Base-by-base conservation (phyloP, 208 protist species). In the Leishmania tarentolae region DNA sequence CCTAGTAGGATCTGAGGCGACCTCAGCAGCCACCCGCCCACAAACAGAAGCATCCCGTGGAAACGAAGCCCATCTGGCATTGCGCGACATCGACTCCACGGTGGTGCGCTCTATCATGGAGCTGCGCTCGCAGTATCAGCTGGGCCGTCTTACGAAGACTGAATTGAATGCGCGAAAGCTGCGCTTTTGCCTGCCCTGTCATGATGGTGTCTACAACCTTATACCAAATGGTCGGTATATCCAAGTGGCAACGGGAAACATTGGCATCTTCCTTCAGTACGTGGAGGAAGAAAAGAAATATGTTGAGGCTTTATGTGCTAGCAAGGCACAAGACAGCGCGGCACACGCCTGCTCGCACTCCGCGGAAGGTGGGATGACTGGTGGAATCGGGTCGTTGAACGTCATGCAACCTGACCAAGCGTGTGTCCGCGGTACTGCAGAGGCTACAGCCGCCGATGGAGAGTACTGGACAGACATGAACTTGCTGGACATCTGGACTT, bases 221-320 rank as follows among this genome's bases (percentile, higher is more conserved):
- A 93, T 91, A 42, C 87, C 87, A 3, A 84, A 88, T 69, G 89
- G 89, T 17, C 82, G 83, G 28, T 44, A 82, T 44, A 91, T 93
- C 21, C 42, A 76, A 11, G 87, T 94, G 24, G 88, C 80, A 17
- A 72, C 68, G 3, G 73, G 80, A 24, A 91, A 92, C 83, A 75
- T 86, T 42, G 81, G 79, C 42, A 82, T 90, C 74, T 92, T 88
- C 74, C 75, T 91, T 42, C 52, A 75, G 9, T 86, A 84, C 66
- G 59, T 91, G 8, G 76, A 87, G 31, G 81, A 78, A 24, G 87
- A 88, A 76, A 87, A 75, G 44, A 42, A 40, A 28, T 75, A 78
- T 40, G 70, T 81, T 11, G 83, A 82, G 63, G 79, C 50, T 57
- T n/a, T 59, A 40, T 46, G 37, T 35, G 56, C 35, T 11, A 8